Base-by-base conservation (phyloP, 345 rosid species). In the Camelina hispida region DNA sequence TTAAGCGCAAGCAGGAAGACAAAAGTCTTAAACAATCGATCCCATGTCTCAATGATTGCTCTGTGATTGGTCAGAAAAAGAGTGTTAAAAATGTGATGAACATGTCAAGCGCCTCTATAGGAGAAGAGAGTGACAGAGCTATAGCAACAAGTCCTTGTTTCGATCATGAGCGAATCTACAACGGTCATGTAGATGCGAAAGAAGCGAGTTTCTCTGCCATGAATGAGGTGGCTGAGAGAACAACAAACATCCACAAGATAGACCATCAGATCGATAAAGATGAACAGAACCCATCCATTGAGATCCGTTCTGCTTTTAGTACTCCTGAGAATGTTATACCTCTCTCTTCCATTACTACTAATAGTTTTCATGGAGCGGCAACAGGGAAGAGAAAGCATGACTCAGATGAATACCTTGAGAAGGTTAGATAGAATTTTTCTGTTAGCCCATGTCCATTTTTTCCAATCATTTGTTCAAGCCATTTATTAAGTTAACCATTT, bases 371-470 rank as follows among this genome's bases (percentile, higher is more conserved):
- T 15, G 75, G 78, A 42, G 71, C 75, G 62, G 69, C 73, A 35
- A 52, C 83, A 18, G 59, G 81, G 57, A 92, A 94, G 79, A 87
- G 97, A 77, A 94, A 90, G 79, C 72, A 77, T 68, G 77, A 77
- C 47, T 32, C 66, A 17, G 43, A 70, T 66, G 87, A 84, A 35
- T 48, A 42, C 75, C 64, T 62, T 58, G 80, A 86, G 51, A 84
- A 15, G 63, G 97, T 90, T 25, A 80, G 60, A 87, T 79, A 18
- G 43, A 47, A 67, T 72, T 55, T 37, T 53, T 47, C 68, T 66
- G 34, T 16, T 28, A 37, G 1, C 43, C 13, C 15, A 52, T 40
- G 61, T 55, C 25, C n/a, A 5, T 16, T 46, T 80, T 66, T n/a
- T 40, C 23, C 17, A 63, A 57, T 71, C 60, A 22, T 11, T 55